Conservation (phyloP, 108 stramenopile species). For the Fragilariopsis cylindrus region DNA sequence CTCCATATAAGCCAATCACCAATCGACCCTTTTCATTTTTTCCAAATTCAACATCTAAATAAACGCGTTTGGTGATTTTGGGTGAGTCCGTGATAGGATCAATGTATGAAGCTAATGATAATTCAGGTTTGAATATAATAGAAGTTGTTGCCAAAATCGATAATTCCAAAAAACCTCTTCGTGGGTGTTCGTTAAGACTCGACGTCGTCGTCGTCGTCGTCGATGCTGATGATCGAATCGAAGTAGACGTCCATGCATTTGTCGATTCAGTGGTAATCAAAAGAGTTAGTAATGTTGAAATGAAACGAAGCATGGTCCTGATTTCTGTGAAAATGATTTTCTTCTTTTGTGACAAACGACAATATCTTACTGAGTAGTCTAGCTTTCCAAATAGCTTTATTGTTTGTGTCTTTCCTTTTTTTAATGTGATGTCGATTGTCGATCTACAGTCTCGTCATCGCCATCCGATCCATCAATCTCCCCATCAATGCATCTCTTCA, state of each 20-base stretch:
- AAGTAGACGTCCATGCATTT: neutral
- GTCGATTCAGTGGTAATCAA: neutral
- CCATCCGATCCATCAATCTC: no score
- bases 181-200: neutral
- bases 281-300: neutral
- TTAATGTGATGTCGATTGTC: no score
- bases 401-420: no score
- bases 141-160: neutral
- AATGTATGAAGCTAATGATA: conserved; percentile 42
- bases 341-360: no score
- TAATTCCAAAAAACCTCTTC: conserved; percentile 10
- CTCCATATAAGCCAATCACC: conserved; percentile 64
- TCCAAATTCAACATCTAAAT: conserved; percentile 52
- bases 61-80: conserved; percentile 58
- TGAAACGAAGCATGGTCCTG: neutral
- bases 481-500: no score
- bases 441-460: no score
- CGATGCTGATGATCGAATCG: neutral
- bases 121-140: neutral
- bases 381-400: no score
- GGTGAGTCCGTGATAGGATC: conserved; percentile 54
- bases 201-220: neutral
- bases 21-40: conserved; percentile 34
- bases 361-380: no score
- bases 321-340: no score